Percentiles rank a stretch among this genome's conserved stretches.
phyloP scores from a whole-genome alignment of 2,329 filamentous ascomycete species.

The Lachnellula hyalina region DNA sequence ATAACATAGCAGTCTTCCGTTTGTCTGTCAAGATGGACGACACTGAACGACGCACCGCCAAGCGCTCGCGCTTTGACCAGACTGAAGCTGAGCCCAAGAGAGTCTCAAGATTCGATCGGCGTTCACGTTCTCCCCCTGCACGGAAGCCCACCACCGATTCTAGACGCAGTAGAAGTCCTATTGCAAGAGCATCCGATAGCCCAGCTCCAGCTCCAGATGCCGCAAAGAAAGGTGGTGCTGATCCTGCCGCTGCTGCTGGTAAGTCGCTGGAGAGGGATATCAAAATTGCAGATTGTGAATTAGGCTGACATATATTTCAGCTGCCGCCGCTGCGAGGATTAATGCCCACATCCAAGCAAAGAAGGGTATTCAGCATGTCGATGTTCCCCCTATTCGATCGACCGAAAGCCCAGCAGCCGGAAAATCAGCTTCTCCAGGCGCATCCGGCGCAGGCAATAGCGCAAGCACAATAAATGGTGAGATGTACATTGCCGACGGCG shows the following conservation, averaged over 20 bases:
- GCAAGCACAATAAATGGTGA: conserved; percentile 65
- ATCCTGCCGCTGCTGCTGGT: conserved; percentile 77
- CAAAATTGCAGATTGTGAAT: not conserved
- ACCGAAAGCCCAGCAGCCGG: conserved; percentile 21
- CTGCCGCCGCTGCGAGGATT: conserved; percentile 83
- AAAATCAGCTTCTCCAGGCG: conserved; percentile 26
- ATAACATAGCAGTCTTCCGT: not conserved
- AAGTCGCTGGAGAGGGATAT: conserved; percentile 27
- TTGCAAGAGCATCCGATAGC: conserved; percentile 39
- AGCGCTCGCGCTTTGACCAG: conserved; percentile 93
- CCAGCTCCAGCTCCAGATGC: conserved; percentile 29
- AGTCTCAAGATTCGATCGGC: conserved; percentile 80
- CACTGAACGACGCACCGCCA: conserved; percentile 63
- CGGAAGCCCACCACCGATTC: conserved; percentile 55
- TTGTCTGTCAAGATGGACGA: conserved; percentile 60
- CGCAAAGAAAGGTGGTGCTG: conserved; percentile 44
- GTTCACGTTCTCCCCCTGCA: conserved; percentile 73
- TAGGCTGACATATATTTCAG: conserved; percentile 38
- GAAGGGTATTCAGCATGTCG: conserved; percentile 85
- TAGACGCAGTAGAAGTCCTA: conserved; percentile 74
- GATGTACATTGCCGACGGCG: conserved; percentile 91
- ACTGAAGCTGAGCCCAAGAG: conserved; percentile 75
- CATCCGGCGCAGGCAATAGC: conserved; percentile 33
- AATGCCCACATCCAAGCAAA: conserved; percentile 79
- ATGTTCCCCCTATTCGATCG: conserved; percentile 73